A percentile compares a stretch with the other conserved stretches of the same genome.
These are phyloP conservation scores for Penicillium canariense DNA, from an alignment of 495 filamentous ascomycete genomes.

Conservation along the genomic window DNA sequence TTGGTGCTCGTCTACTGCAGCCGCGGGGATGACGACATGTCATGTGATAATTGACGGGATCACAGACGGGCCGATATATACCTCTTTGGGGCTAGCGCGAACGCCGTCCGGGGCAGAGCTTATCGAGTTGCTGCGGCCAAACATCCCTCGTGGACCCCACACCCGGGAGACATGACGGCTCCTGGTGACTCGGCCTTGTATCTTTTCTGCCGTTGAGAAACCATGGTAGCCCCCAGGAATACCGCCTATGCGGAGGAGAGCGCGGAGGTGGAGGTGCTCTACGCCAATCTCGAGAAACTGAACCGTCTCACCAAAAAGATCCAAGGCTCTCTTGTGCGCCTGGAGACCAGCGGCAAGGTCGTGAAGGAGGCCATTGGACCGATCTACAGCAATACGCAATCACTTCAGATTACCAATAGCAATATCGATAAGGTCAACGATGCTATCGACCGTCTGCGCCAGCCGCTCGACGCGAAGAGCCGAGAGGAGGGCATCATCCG, in stretches of 20 bases:
- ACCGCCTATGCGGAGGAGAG: conserved; percentile 65
- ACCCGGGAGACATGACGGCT: conserved; percentile 29
- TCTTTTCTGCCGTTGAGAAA: conserved; percentile 14
- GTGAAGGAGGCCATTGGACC: conserved; percentile 91
- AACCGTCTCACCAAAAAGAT: conserved; percentile 87
- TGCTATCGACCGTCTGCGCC: conserved; percentile 82
- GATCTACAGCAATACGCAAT: conserved; percentile 88
- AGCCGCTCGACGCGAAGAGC: conserved; percentile 83
- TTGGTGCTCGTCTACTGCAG: conserved; percentile 1
- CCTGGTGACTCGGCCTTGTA: conserved; percentile 15
- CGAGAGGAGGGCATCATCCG: conserved; percentile 89
- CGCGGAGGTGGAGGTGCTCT: conserved; percentile 68
- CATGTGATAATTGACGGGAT: conserved; percentile 17
- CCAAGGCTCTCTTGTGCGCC: conserved; percentile 74
- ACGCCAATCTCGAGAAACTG: conserved; percentile 64
- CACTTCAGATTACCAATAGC: conserved; percentile 75
- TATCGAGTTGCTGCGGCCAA: conserved; percentile 17
- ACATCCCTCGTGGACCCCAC: conserved; percentile 20
- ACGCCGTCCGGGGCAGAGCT: conserved; percentile 13
- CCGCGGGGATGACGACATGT: conserved; percentile 29
- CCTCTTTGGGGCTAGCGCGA: conserved; percentile 26
- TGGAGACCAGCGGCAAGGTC: conserved; percentile 83
- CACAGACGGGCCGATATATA: conserved; percentile 20
- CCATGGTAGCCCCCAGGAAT: conserved; percentile 52
- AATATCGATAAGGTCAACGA: conserved; percentile 86